These are phyloP conservation scores for Leavenworthia alabamica DNA, from an alignment of 345 rosid genomes.

Conservation along the genomic window DNA sequence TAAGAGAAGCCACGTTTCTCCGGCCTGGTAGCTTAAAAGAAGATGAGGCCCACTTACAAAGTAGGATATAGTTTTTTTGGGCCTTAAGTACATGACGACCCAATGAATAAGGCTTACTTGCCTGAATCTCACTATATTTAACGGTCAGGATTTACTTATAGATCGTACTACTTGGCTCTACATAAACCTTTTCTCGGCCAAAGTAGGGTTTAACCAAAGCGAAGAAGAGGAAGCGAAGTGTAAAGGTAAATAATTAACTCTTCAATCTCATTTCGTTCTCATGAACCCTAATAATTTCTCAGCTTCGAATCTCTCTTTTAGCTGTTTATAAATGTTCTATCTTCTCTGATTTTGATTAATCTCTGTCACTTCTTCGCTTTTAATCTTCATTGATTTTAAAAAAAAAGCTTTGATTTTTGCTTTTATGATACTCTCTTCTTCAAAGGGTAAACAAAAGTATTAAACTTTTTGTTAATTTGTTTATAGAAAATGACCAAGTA, in stretches of 20 bases:
- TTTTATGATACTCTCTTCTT: background rate
- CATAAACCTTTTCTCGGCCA: conserved; percentile 23
- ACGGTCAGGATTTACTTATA: conserved; percentile 21
- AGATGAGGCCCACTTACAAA: background rate
- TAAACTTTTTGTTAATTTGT: background rate
- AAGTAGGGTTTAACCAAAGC: conserved; percentile 22
- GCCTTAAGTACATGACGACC: background rate
- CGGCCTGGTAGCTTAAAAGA: background rate
- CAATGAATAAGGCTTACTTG: background rate
- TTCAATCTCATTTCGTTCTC: background rate
- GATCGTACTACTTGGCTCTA: too few species aligned
- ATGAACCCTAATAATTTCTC: conserved; percentile 13
- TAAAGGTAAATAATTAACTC: conserved; percentile 9
- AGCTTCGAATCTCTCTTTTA: background rate
- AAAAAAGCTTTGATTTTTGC: conserved; percentile 4
- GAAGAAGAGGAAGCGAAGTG: conserved; percentile 11
- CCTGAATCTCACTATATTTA: too few species aligned
- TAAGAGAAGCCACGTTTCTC: background rate
- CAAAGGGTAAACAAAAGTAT: background rate
- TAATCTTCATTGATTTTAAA: conserved; percentile 2
- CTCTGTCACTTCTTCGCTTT: conserved; percentile 5
- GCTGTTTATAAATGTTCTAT: background rate
- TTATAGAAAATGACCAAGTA: background rate
- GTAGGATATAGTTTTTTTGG: background rate
- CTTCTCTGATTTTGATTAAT: background rate